These are phyloP conservation scores for Intubia oerlemansii DNA, from an alignment of 2,329 filamentous ascomycete species.

Conservation along the genomic window DNA sequence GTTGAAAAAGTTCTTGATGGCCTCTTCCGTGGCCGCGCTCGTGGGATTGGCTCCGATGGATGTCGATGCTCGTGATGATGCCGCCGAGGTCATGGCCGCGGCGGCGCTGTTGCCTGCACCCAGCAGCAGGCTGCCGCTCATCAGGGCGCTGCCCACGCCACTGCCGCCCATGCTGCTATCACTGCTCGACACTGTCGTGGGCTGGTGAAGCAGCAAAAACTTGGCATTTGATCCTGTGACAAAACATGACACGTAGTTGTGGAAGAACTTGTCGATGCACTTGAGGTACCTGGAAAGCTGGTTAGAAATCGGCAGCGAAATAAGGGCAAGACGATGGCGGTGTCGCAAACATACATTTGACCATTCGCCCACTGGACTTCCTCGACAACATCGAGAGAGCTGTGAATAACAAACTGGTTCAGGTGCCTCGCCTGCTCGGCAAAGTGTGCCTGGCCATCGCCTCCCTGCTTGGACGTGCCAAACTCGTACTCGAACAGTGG, in stretches of 20 bases:
- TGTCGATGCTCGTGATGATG: constrained; percentile 35
- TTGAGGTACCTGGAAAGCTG: constrained; percentile 58
- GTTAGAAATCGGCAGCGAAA: no score
- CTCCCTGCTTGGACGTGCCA: constrained; percentile 86
- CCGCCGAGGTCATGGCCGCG: constrained; percentile 16
- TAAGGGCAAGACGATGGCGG: background rate
- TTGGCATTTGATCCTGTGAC: constrained; percentile 82
- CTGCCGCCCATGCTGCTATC: constrained; percentile 8
- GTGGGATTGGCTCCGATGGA: constrained; percentile 68
- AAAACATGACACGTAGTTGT: constrained; percentile 88
- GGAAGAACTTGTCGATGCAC: constrained; percentile 89
- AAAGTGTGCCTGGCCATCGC: constrained; percentile 81
- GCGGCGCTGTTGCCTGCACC: constrained; percentile 5
- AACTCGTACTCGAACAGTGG: constrained; percentile 95
- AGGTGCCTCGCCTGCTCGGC: constrained; percentile 73
- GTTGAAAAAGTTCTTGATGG: constrained; percentile 79
- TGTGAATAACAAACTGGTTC: constrained; percentile 95
- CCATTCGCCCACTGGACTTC: constrained; percentile 85
- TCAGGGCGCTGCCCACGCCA: constrained; percentile 1
- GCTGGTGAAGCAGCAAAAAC: constrained; percentile 85
- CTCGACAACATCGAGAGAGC: constrained; percentile 82
- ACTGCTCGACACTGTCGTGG: constrained; percentile 14
- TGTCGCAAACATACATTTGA: constrained; percentile 41
- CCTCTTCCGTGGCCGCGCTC: constrained; percentile 81
- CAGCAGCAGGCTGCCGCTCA: constrained; percentile 1